Base-by-base conservation (phyloP, 805 yeast species). In the Priceomyces carsonii region DNA sequence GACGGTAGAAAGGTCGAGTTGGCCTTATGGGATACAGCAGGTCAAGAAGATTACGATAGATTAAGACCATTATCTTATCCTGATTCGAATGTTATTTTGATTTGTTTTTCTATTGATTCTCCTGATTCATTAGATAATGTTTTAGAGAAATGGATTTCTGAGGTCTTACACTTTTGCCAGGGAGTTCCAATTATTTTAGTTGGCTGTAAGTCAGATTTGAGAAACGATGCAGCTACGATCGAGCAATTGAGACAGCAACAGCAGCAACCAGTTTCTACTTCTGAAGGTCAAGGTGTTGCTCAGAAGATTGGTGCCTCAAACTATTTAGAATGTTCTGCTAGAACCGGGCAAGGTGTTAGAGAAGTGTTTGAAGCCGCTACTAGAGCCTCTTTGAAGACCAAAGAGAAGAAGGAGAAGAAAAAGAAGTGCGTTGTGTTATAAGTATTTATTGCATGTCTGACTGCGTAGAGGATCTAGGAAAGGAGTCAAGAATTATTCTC, bases 21-120 rank as follows among this genome's bases (percentile, higher is more conserved):
- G 64, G 95, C 96, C 6, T 73, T 89, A 49, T 89, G 96, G 96
- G 96, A 89, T 88, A 89, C 96, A 50, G 96, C 97, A 38, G 97
- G 97, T 47, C 97, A 89, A 77, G 97, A 89, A 73, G 97, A 90
- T 71, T 89, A 89, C 61, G 96, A 88, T 65, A 85, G 96, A 66
- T 73, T 87, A 51, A 83, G 95, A 68, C 95, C 96, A 28, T 71
- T 87, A 47, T 82, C 91, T 9, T 89, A 89, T 66, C 96, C 96
- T 43, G 95, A 89, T 61, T 84, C 95, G 25, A 85, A 87, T 60
- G 96, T 89, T 44, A 85, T 89, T 42, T 75, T 89, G 58, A 87
- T 89, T 53, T 89, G 96, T 75, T 89, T 88, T 71, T 80, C 95
- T 13, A 77, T 89, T 45, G 95, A 87, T 59, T 75, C 89, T 26